Base-by-base conservation (phyloP, 73 alveolate genomes). In the Paramecium caudatum region DNA sequence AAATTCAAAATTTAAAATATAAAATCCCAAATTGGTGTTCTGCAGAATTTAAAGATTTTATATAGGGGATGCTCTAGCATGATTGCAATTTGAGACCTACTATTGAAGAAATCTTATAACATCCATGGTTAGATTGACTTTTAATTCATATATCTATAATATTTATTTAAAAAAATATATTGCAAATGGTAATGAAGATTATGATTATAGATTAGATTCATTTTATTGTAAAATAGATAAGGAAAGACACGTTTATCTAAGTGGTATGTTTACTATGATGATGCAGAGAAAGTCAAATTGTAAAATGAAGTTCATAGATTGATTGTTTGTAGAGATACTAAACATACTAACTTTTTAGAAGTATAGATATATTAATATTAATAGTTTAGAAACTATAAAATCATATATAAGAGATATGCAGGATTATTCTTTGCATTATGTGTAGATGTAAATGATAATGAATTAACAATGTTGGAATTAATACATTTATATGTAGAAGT, bases 371-470 rank as follows among this genome's bases (percentile, higher is more conserved):
- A 8, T 12, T 10, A 8, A 15, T 13, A 17, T 41, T 23, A 49
- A 39, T 82, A 93, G 96, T 96, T 96, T 82, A 83, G 97, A 36
- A 94, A 94, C 78, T 96, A 95, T 92, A 96, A 97, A 85, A 94
- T 97, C 74, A 96, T 98, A 61, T 97, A 98, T 93, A 86, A 98
- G 92, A 91, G 99, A 91, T 97, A 97, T 91, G 99, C 99, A 5
- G 97, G 99, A 34, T 94, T 98, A 86, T 98, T 95, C 92, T 98
- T 98, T 93, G 97, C 97, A 0, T 96, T 97, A 13, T 97, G 99
- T 47, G 99, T 98, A 25, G 99, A 98, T 86, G 95, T 95, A 90
- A 98, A 96, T 45, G 99, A 98, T 84, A 98, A 98, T 92, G 99
- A 97, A 95, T 97, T 98, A 61, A 91, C 94, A 47, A 94, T 96